Conservation (phyloP, 1,284 basidiomycete genomes). For the Ustilago shanxiensis region DNA sequence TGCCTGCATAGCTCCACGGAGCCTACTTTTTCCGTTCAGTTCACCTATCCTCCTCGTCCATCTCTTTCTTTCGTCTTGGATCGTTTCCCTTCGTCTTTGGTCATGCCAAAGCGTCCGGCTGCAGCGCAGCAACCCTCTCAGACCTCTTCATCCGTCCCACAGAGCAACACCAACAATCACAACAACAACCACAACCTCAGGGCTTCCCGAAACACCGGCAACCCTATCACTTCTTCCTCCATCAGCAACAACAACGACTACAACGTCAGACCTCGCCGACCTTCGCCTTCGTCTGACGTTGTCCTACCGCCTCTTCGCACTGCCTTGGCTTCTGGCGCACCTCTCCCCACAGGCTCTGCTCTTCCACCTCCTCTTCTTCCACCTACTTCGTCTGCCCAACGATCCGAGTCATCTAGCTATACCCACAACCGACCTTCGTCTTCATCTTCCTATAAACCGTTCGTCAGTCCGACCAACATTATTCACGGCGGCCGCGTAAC, state of each 20-base stretch:
- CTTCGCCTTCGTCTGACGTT: constrained; percentile 30
- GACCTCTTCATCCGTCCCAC: background rate
- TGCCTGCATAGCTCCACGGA: constrained; percentile 2
- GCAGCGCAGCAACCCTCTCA: constrained; percentile 17
- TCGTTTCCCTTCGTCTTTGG: constrained; percentile 5
- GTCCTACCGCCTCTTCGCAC: constrained; percentile 37
- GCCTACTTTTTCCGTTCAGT: background rate
- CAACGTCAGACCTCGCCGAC: background rate
- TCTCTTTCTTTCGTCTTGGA: background rate
- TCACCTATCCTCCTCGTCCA: background rate
- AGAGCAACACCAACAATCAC: background rate
- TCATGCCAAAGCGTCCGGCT: constrained; percentile 29
- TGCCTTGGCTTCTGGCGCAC: constrained; percentile 15
- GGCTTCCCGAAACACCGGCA: constrained; percentile 12
- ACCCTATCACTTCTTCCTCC: background rate
- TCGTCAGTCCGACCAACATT: background rate
- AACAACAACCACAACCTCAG: constrained; percentile 11
- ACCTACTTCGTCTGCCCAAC: constrained; percentile 7
- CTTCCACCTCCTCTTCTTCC: constrained; percentile 39
- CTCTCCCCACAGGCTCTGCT: constrained; percentile 19
- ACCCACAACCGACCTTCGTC: constrained; percentile 5
- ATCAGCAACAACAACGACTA: constrained; percentile 6
- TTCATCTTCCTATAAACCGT: background rate
- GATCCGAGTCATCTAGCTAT: constrained; percentile 9
- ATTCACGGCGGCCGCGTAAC: constrained; percentile 23